A percentile compares a stretch with the other conserved stretches of the same genome.
phyloP scores from a whole-genome alignment of 2,329 filamentous ascomycete species.

The Thelonectria discophora region DNA sequence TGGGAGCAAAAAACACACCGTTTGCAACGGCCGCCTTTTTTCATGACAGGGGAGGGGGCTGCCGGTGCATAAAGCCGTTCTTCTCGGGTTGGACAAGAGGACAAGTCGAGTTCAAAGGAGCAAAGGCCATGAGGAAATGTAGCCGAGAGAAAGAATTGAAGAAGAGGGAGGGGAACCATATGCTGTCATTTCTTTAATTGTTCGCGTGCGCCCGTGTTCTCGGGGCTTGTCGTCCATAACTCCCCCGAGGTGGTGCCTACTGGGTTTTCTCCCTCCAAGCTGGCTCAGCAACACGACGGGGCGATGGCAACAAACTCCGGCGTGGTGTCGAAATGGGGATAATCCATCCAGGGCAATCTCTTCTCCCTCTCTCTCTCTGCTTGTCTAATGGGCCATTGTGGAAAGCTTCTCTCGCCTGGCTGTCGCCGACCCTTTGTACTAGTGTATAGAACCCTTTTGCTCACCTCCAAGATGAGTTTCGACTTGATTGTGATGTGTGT shows the following conservation, averaged over 20 bases:
- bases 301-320: neutral
- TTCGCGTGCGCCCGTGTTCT: constrained; percentile 8
- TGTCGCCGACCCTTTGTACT: constrained; percentile 44
- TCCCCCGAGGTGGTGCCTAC: neutral
- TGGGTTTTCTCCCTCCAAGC: neutral
- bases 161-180: constrained; percentile 2
- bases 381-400: neutral
- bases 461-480: constrained; percentile 16
- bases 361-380: too few relatives aligned
- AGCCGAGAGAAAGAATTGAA: constrained; percentile 1
- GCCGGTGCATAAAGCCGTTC: constrained; percentile 10
- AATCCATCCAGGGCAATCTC: too few relatives aligned
- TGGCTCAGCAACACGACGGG: constrained; percentile 4
- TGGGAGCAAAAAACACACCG: constrained; percentile 26
- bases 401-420: constrained; percentile 23
- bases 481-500: too few relatives aligned
- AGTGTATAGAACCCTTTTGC: constrained; percentile 49
- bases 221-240: constrained; percentile 2
- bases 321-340: too few relatives aligned
- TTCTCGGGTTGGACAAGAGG: constrained; percentile 3
- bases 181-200: constrained; percentile 8
- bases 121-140: neutral
- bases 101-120: too few relatives aligned
- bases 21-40: constrained; percentile 17
- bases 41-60: constrained; percentile 18